Evolutionary conservation across 2,329 filamentous ascomycete genomes (phyloP).

Genomic region (Moelleriella libera): DNA sequence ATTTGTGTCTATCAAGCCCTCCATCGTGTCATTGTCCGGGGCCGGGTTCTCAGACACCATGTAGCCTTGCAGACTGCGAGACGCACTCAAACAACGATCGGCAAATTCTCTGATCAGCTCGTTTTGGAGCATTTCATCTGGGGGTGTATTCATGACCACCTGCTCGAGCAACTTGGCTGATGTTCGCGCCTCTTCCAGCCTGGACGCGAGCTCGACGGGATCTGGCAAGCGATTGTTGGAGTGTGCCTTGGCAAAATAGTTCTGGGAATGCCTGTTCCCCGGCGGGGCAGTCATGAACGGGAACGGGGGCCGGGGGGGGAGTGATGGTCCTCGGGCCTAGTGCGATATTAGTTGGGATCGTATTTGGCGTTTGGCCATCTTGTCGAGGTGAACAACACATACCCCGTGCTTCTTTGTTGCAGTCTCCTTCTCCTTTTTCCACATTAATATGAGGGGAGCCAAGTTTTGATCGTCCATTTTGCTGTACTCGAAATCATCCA

Average conservation of each 20-base stretch:
- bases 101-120: conserved; percentile 91
- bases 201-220: conserved; percentile 62
- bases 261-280: conserved; percentile 29
- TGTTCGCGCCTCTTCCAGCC: conserved; percentile 80
- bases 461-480: conserved; percentile 65
- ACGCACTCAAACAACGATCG: conserved; percentile 70
- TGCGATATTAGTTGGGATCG: background rate
- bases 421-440: conserved; percentile 72
- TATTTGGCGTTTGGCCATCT: too few species aligned
- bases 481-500: conserved; percentile 62
- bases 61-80: conserved; percentile 70
- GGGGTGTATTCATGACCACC: conserved; percentile 73
- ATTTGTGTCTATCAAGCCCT: conserved; percentile 85
- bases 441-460: conserved; percentile 63
- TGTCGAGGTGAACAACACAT: conserved; percentile 10
- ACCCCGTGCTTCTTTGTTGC: conserved; percentile 37
- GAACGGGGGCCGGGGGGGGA: conserved; percentile 5
- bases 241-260: conserved; percentile 42
- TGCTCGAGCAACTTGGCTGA: conserved; percentile 88
- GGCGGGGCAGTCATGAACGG: conserved; percentile 6
- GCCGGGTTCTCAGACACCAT: conserved; percentile 66
- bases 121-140: conserved; percentile 60
- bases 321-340: conserved; percentile 10
- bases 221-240: conserved; percentile 41
- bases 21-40: conserved; percentile 88